Evolutionary conservation across 192 early-diverging fungal species (phyloP).

Genomic region (Jimgerdemannia flammicorona): DNA sequence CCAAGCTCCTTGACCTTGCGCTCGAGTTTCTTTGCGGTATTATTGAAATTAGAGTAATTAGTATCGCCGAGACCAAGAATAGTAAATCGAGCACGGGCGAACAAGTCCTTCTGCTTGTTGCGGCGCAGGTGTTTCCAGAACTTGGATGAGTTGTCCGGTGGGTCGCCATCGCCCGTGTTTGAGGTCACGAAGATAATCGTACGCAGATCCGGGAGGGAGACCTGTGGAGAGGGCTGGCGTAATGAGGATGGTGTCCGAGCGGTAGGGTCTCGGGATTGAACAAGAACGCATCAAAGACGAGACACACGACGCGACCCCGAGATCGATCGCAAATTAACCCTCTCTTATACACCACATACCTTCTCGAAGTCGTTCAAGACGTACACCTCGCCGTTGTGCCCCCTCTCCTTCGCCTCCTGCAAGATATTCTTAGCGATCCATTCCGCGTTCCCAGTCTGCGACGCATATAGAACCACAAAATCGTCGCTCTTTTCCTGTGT

Average conservation of each 20-base stretch:
- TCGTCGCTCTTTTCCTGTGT: background rate
- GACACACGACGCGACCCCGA: no score
- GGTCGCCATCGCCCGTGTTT: constrained; percentile 95
- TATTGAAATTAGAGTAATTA: constrained; percentile 92
- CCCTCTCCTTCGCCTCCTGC: constrained; percentile 68
- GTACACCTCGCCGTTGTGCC: constrained; percentile 58
- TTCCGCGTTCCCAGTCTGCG: constrained; percentile 95
- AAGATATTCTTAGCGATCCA: constrained; percentile 85
- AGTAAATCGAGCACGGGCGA: constrained; percentile 42
- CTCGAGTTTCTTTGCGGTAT: constrained; percentile 79
- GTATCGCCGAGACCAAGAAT: constrained; percentile 85
- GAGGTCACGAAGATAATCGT: constrained; percentile 80
- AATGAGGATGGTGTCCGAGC: background rate
- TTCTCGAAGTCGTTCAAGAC: constrained; percentile 76
- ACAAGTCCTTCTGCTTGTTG: constrained; percentile 59
- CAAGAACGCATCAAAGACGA: no score
- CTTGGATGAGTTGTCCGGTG: constrained; percentile 90
- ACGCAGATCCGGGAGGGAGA: constrained; percentile 40
- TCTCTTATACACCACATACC: constrained; percentile 16
- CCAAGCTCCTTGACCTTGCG: constrained; percentile 72
- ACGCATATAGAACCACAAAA: constrained; percentile 67
- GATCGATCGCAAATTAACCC: no score
- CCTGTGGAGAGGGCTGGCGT: constrained; percentile 17
- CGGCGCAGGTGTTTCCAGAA: constrained; percentile 84
- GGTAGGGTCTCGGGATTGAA: no score